Base-by-base conservation (phyloP, 2,329 filamentous ascomycete genomes). In the Aureobasidium zeae region DNA sequence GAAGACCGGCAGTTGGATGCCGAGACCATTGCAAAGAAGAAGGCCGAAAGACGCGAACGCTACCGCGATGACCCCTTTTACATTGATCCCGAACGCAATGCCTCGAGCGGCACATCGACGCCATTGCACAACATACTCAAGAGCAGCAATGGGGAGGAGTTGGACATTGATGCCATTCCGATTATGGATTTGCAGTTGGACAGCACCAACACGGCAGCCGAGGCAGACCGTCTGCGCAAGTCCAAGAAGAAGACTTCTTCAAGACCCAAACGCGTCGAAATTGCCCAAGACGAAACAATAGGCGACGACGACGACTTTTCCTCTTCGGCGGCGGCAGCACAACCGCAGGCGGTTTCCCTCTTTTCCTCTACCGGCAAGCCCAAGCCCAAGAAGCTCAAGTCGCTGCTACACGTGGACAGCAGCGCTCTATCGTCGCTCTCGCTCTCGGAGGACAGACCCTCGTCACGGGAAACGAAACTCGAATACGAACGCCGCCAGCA, bases 31-130 rank as follows among this genome's bases (percentile, higher is more conserved):
- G 83, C 84, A 4, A 73, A 79, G 49, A 76, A 84, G 49, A 84
- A 81, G 53, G 77, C 81, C 3, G 86, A 94, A 57, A 76, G 88
- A 9, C 67, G 74, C 45, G 87, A 94, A 58, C 77, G 86, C 45
- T 86, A 94, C 61, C 83, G 76, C 53, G 89, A 96, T 57, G 91
- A 98, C 55, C 91, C 91, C 1, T 98, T 94, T 61, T 98, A 98
- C 58, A 96, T 98, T 56, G 68, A 65, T 30, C 64, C 66, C 1
- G 56, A 60, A 13, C 55, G 59, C 13, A 26, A n/a, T 16, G 22
- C 22, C 11, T 49, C 49, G 11, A 77, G 76, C 3, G 76, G 77
- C 24, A 74, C 74, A 5, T 81, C 82, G 0, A 89, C 84, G 1
- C 85, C 85, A 0, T 79, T 91, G 37, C 83, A 89, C 56, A 83